These are phyloP conservation scores for Diaporthe vaccinii DNA, from an alignment of 2,329 filamentous ascomycete species.

Conservation along the genomic window DNA sequence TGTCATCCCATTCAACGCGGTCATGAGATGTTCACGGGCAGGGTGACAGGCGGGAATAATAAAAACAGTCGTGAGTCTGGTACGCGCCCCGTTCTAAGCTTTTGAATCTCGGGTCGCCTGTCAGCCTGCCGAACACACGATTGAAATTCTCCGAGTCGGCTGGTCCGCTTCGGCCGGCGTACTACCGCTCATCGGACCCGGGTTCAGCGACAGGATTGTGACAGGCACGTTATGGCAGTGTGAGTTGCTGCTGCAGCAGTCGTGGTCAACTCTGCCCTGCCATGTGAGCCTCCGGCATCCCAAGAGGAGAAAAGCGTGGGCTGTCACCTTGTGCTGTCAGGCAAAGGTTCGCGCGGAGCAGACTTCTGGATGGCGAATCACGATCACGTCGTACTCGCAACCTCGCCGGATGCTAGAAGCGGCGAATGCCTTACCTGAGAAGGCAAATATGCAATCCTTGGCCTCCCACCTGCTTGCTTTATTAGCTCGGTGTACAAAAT, in stretches of 20 bases:
- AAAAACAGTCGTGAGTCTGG: background rate
- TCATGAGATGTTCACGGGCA: conserved; percentile 20
- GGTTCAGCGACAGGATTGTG: background rate
- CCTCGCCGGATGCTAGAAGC: conserved; percentile 13
- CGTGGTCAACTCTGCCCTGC: conserved; percentile 13
- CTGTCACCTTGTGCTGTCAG: background rate
- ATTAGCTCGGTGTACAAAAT: conserved; percentile 18
- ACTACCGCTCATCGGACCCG: conserved; percentile 21
- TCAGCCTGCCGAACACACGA: conserved; percentile 2
- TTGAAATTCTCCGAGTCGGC: conserved; percentile 30
- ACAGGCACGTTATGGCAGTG: background rate
- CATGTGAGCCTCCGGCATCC: background rate
- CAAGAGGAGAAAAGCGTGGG: background rate
- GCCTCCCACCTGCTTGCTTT: background rate
- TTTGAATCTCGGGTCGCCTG: conserved; percentile 19
- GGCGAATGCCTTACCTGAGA: background rate
- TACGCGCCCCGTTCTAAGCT: background rate
- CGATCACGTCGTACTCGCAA: conserved; percentile 27
- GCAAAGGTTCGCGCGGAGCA: background rate
- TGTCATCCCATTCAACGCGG: conserved; percentile 15
- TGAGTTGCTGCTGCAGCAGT: conserved; percentile 15
- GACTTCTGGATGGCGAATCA: conserved; percentile 32
- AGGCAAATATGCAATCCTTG: conserved; percentile 5
- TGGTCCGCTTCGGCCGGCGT: background rate
- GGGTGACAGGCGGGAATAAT: conserved; percentile 23